Evolutionary conservation across 179 eudicot species (phyloP).

Genomic region (Silene coronaria): DNA sequence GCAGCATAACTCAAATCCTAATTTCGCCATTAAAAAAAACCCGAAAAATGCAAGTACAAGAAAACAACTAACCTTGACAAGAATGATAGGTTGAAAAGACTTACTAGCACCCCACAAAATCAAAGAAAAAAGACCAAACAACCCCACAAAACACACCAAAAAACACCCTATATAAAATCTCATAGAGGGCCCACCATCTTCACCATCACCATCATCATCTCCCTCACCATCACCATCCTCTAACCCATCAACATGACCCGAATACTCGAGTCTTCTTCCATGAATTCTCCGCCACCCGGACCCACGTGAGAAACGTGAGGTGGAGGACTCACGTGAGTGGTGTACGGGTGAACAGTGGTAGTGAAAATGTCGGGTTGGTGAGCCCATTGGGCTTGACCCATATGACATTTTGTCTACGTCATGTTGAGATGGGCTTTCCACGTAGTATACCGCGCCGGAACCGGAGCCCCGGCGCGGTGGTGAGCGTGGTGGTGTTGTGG

Average conservation of each 20-base stretch:
- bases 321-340: constrained; percentile 75
- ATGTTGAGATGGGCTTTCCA: constrained; percentile 68
- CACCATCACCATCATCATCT: constrained; percentile 19
- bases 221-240: constrained; percentile 18
- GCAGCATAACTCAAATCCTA: constrained; percentile 23
- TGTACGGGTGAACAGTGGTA: constrained; percentile 55
- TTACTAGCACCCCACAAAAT: constrained; percentile 70
- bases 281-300: constrained; percentile 42
- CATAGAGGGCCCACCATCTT: constrained; percentile 18
- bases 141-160: constrained; percentile 40
- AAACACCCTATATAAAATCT: constrained; percentile 59
- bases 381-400: constrained; percentile 25
- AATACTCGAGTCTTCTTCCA: constrained; percentile 16
- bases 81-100: constrained; percentile 49
- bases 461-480: constrained; percentile 30
- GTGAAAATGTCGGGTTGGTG: constrained; percentile 35
- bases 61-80: constrained; percentile 48
- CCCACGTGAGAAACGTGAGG: constrained; percentile 49
- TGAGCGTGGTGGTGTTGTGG: constrained; percentile 60
- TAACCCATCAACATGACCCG: constrained; percentile 5
- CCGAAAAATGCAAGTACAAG: not conserved
- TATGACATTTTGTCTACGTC: constrained; percentile 55
- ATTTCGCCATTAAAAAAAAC: not conserved
- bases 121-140: constrained; percentile 51
- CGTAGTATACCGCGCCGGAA: constrained; percentile 55